phyloP scores from a whole-genome alignment of 1,284 basidiomycete species.

The Cryptococcus sp. region DNA sequence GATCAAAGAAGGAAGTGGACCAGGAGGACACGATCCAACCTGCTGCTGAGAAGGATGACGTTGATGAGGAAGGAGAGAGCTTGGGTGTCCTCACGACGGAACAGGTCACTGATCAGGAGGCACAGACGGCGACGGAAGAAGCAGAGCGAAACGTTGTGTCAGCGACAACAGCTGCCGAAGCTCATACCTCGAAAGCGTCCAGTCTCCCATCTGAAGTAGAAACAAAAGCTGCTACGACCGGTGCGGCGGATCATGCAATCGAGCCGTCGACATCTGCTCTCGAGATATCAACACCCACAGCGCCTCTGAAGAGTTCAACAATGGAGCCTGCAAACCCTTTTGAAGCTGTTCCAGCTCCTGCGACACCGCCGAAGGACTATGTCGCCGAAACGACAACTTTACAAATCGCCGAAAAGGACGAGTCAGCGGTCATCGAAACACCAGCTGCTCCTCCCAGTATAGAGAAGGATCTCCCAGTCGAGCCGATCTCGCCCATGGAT shows the following conservation, averaged over 20 bases:
- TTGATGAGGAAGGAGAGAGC: constrained; percentile 1
- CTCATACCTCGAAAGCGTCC: too few relatives aligned
- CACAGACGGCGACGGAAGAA: too few relatives aligned
- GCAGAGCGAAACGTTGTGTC: too few relatives aligned
- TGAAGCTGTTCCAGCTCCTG: not conserved
- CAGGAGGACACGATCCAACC: not conserved
- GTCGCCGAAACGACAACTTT: not conserved
- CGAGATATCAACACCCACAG: too few relatives aligned
- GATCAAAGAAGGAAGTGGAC: not conserved
- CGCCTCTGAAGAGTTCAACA: too few relatives aligned
- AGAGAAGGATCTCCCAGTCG: not conserved
- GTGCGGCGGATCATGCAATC: too few relatives aligned
- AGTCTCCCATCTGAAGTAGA: too few relatives aligned
- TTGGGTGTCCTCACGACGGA: not conserved
- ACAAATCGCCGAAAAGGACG: not conserved
- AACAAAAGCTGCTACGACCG: too few relatives aligned
- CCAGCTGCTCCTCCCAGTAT: not conserved
- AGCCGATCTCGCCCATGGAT: not conserved
- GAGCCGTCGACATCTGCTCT: too few relatives aligned
- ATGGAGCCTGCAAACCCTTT: too few relatives aligned
- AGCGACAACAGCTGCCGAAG: too few relatives aligned
- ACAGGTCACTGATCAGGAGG: too few relatives aligned
- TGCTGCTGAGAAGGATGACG: not conserved
- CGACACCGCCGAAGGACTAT: not conserved
- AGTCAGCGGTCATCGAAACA: not conserved